These are phyloP conservation scores for Microdochium paspali DNA, from an alignment of 2,329 filamentous ascomycete species.

Conservation along the genomic window DNA sequence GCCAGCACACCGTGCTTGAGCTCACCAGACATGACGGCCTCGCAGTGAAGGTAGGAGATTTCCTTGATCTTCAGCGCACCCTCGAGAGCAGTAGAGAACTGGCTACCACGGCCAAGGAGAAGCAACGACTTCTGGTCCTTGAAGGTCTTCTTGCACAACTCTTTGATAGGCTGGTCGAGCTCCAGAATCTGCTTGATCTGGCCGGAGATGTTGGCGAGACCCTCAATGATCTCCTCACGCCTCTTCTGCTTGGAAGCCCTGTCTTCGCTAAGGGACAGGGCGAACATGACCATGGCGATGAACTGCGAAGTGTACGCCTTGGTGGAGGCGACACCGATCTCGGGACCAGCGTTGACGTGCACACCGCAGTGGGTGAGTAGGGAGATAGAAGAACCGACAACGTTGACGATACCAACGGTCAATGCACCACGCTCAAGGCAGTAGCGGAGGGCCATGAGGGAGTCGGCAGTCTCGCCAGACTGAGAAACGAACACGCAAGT, in stretches of 20 bases:
- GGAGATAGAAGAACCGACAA: slow-evolving; percentile 96
- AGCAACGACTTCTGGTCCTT: slow-evolving; percentile 96
- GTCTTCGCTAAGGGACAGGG: slow-evolving; percentile 90
- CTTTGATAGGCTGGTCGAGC: slow-evolving; percentile 89
- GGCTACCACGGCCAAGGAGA: slow-evolving; percentile 86
- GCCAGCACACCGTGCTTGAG: slow-evolving; percentile 98
- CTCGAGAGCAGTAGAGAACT: slow-evolving; percentile 95
- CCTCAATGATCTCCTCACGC: slow-evolving; percentile 93
- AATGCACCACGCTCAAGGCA: slow-evolving; percentile 95
- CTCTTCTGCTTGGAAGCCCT: slow-evolving; percentile 88
- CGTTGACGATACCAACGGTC: slow-evolving; percentile 97
- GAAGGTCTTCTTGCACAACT: slow-evolving; percentile 84
- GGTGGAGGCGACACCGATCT: slow-evolving; percentile 97
- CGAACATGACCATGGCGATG: slow-evolving; percentile 99
- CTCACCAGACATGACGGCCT: slow-evolving; percentile 99
- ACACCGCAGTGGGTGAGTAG: slow-evolving; percentile 99
- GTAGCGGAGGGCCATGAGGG: slow-evolving; percentile 92
- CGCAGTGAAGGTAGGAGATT: slow-evolving; percentile 98
- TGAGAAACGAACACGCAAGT: slow-evolving; percentile 98
- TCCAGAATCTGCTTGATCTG: slow-evolving; percentile 91
- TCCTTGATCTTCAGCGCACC: slow-evolving; percentile 99
- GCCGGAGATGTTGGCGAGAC: slow-evolving; percentile 73
- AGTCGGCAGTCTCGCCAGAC: slow-evolving; percentile 97
- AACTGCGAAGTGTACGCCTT: slow-evolving; percentile 99
- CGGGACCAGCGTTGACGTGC: slow-evolving; percentile 96